Conservation (phyloP, 176 grass and related monocot species). For the Ampelocalamus luodianensis region DNA sequence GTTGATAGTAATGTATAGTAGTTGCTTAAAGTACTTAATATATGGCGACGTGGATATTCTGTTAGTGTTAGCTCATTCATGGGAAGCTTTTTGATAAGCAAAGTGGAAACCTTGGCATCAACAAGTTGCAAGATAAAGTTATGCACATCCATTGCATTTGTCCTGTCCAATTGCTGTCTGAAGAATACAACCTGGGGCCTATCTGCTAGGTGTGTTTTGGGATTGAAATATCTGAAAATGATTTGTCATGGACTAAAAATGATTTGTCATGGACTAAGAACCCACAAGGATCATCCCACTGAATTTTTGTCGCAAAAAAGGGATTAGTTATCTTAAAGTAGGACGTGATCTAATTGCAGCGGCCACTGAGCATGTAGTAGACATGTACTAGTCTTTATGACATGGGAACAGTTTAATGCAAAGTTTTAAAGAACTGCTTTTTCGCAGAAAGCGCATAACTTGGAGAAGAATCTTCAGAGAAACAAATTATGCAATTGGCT, state of each 20-base stretch:
- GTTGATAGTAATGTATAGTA: not conserved
- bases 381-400: constrained; percentile 21
- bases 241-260: constrained; percentile 14
- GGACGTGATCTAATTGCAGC: constrained; percentile 1
- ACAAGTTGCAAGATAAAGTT: constrained; percentile 36
- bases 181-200: constrained; percentile 23
- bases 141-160: constrained; percentile 19
- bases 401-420: not conserved
- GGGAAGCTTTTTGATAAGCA: constrained; percentile 28
- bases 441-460: not conserved
- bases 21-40: not conserved
- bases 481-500: not conserved
- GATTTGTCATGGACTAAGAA: constrained; percentile 18
- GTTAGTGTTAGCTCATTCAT: constrained; percentile 37
- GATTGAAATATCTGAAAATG: constrained; percentile 12
- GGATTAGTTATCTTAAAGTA: constrained; percentile 19
- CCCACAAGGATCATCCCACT: not conserved
- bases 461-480: not conserved
- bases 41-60: constrained; percentile 23
- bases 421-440: not conserved
- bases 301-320: not conserved
- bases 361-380: constrained; percentile 29
- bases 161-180: not conserved
- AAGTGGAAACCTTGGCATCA: constrained; percentile 30
- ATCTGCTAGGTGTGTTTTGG: not conserved